Evolutionary conservation across 306 rosid genomes (phyloP), one percentile per base, ranked within the genome.

Genomic region (Aeschynomene evenia): DNA sequence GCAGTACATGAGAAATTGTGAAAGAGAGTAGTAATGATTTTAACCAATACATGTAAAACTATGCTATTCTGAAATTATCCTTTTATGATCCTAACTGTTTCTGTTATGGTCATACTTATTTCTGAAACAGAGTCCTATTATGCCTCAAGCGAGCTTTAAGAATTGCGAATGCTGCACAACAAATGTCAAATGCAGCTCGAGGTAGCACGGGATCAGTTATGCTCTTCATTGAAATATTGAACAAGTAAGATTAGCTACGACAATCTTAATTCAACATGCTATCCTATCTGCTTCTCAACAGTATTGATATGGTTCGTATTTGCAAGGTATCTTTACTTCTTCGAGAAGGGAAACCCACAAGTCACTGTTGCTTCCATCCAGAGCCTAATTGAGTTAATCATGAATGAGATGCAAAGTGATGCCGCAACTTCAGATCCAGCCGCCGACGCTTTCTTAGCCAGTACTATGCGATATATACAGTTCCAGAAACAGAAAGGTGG

Each of bases 401-500:
- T 88, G 68, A 90, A 85, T 29, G 98, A 93, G 78, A 86, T 88
- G 90, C 98, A 86, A 73, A 88, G 91, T 45, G 98, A 93, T 20
- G 36, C 84, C 8, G 56, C 87, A 5, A 62, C 90, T 2, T 46
- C 85, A 61, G 96, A 90, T 75, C 86, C 91, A n/a, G 78, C 88
- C 7, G 85, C 96, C 2, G 88, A 85, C 74, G 96, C 98, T 55
- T 90, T 90, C 88, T 85, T 93, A 43, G 96, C 96, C 42, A 85
- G 96, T 82, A 93, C 98, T 2, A 45, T 83, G 77, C 86, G 96
- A 61, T 90, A 88, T 78, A 83, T 93, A 19, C 86, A 93, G 77
- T 86, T 88, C 77, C 98, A 93, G 83, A 93, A 93, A 71, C 96
- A 90, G 80, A 90, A 93, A 80, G 98, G 96, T 0, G 98, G 98